Percentiles rank a stretch among this genome's conserved stretches.
Conservation (phyloP, 2,329 filamentous ascomycete genomes). For the Massarina eburnea region DNA sequence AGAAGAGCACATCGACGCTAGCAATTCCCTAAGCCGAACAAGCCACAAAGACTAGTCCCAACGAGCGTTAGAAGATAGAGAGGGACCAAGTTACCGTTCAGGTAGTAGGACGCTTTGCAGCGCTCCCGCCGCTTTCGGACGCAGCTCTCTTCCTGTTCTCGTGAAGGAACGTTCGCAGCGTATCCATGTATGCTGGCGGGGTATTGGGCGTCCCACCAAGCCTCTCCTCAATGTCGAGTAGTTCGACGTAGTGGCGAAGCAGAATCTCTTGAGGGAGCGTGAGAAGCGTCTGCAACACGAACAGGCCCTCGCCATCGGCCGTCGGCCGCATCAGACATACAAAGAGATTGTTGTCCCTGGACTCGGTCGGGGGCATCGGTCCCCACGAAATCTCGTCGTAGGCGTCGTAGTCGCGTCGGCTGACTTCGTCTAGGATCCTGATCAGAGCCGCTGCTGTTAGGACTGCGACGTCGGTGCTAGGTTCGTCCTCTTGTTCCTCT, state of each 20-base stretch:
- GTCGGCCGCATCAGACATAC: slow-evolving; percentile 30
- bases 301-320: slow-evolving; percentile 17
- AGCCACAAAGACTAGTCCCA: not conserved
- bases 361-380: slow-evolving; percentile 24
- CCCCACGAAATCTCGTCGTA: slow-evolving; percentile 36
- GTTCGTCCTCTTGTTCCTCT: slow-evolving; percentile 14
- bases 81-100: not conserved
- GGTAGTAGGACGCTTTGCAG: slow-evolving; percentile 34
- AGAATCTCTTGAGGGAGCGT: slow-evolving; percentile 34
- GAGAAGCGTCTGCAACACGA: slow-evolving; percentile 33
- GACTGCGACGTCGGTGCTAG: slow-evolving; percentile 22
- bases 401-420: slow-evolving; percentile 33
- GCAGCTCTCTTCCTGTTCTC: slow-evolving; percentile 38
- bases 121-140: slow-evolving; percentile 29
- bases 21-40: not conserved
- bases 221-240: slow-evolving; percentile 29
- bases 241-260: slow-evolving; percentile 29
- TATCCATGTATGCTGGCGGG: slow-evolving; percentile 25
- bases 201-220: slow-evolving; percentile 22
- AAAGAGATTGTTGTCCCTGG: slow-evolving; percentile 35
- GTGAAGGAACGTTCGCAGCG: slow-evolving; percentile 28
- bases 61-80: slow-evolving; percentile 1
- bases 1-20: not conserved
- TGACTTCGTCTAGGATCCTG: slow-evolving; percentile 36
- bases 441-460: slow-evolving; percentile 34